Conservation (phyloP, 805 yeast species). For the Schizosaccharomyces octosporus region DNA sequence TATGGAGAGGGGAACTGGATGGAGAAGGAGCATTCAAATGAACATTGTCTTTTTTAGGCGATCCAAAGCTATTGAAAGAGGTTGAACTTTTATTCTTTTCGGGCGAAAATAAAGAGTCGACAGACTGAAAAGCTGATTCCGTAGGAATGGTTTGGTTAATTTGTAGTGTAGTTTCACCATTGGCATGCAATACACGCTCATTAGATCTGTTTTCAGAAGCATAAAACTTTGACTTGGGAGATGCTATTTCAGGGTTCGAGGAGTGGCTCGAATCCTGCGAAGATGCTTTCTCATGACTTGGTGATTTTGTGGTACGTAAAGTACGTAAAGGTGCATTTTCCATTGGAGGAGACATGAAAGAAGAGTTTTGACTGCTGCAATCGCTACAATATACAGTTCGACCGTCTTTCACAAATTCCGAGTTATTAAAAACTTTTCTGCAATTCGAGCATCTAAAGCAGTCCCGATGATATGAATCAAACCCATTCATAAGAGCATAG, state of each 20-base stretch:
- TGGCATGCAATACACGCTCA: too few relatives aligned
- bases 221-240: neutral
- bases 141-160: neutral
- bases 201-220: neutral
- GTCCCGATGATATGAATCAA: slow-evolving; percentile 66
- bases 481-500: slow-evolving; percentile 73
- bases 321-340: neutral
- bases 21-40: neutral
- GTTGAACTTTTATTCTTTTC: neutral
- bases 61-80: neutral
- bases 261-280: neutral
- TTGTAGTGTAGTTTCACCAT: too few relatives aligned
- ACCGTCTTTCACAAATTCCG: slow-evolving; percentile 75
- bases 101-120: neutral
- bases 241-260: neutral
- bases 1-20: neutral
- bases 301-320: neutral
- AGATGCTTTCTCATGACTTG: neutral
- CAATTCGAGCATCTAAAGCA: slow-evolving; percentile 84
- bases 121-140: neutral
- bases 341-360: neutral
- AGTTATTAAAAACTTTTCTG: slow-evolving; percentile 59
- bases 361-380: slow-evolving; percentile 19
- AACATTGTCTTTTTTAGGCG: neutral
- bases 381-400: slow-evolving; percentile 82